A percentile compares a stretch with the other conserved stretches of the same genome.
phyloP scores from a whole-genome alignment of 2,329 filamentous ascomycete species.

The Dothideomycetes sp. region DNA sequence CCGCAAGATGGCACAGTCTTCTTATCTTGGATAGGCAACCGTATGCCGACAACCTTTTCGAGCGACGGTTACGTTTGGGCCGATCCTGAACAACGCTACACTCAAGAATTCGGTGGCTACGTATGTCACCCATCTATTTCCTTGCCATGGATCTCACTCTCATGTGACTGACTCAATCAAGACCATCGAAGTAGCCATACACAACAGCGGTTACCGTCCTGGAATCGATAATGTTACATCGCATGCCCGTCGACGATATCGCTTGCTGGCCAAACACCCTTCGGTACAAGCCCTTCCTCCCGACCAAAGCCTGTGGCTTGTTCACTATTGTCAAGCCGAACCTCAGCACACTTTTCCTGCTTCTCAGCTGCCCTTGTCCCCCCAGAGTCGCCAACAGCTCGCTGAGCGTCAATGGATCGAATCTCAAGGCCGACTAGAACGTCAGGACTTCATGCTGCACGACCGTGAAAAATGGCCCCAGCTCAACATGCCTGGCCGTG shows the following conservation, averaged over 20 bases:
- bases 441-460: constrained; percentile 90
- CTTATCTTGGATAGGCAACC: constrained; percentile 78
- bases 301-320: constrained; percentile 79
- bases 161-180: constrained; percentile 30
- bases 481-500: constrained; percentile 55
- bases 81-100: constrained; percentile 67
- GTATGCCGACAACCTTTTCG: constrained; percentile 63
- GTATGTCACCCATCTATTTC: constrained; percentile 34
- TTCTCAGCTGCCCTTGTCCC: constrained; percentile 52
- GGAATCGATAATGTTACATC: constrained; percentile 62
- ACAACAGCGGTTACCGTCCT: constrained; percentile 70
- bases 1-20: constrained; percentile 75
- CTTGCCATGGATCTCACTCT: constrained; percentile 13
- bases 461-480: constrained; percentile 86
- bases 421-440: constrained; percentile 68
- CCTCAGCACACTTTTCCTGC: constrained; percentile 63
- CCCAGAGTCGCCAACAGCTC: constrained; percentile 20
- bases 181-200: constrained; percentile 82
- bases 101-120: constrained; percentile 62
- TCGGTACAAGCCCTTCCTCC: constrained; percentile 60
- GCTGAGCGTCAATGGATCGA: constrained; percentile 54
- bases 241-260: constrained; percentile 77
- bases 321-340: constrained; percentile 78
- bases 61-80: constrained; percentile 92
- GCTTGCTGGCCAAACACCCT: constrained; percentile 65